Conservation (phyloP, 2,329 filamentous ascomycete genomes). For the Fusarium piperis region DNA sequence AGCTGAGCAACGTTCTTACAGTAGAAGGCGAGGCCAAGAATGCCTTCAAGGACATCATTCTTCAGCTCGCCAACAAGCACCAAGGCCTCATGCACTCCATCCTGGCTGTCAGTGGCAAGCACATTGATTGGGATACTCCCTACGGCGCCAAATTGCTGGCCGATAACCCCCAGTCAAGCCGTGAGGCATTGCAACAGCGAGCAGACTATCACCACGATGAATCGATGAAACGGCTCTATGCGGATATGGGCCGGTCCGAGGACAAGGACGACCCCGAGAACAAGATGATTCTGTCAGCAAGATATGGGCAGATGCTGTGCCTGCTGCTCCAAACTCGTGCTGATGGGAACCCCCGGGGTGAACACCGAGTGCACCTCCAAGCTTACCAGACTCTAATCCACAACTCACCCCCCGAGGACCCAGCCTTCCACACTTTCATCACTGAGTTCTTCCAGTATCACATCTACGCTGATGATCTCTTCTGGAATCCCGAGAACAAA, state of each 20-base stretch:
- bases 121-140: conserved; percentile 69
- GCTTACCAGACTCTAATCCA: conserved; percentile 79
- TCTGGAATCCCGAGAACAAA: conserved; percentile 57
- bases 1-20: conserved; percentile 83
- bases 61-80: conserved; percentile 83
- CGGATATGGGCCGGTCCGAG: conserved; percentile 54
- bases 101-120: conserved; percentile 82
- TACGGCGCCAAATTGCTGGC: conserved; percentile 64
- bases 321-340: conserved; percentile 66
- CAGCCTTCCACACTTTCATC: conserved; percentile 71
- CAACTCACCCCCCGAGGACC: conserved; percentile 67
- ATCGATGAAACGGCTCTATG: conserved; percentile 63
- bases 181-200: conserved; percentile 58
- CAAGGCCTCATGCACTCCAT: conserved; percentile 91
- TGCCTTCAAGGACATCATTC: conserved; percentile 84
- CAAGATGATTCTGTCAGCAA: conserved; percentile 60
- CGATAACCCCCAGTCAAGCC: conserved; percentile 58
- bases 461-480: conserved; percentile 70
- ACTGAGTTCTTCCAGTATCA: conserved; percentile 90
- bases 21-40: conserved; percentile 84
- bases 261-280: conserved; percentile 56
- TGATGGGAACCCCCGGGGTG: conserved; percentile 67
- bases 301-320: conserved; percentile 72
- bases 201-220: conserved; percentile 66
- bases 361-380: conserved; percentile 82